Evolutionary conservation across 2,329 filamentous ascomycete genomes (phyloP).

Genomic region (Pyricularia grisea): DNA sequence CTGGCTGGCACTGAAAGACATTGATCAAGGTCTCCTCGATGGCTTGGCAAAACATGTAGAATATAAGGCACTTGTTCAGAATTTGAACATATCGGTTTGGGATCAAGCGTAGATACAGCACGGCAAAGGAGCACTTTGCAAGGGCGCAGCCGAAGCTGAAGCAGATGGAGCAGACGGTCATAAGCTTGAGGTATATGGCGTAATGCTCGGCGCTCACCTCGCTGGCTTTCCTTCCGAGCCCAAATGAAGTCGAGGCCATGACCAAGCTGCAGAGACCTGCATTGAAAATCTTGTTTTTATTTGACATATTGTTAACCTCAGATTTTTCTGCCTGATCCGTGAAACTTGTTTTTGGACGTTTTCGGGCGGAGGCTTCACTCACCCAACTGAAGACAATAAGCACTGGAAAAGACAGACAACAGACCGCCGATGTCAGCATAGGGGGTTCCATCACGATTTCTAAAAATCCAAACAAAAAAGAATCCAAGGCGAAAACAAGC

Average conservation of each 20-base stretch:
- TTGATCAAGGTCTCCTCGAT: slow-evolving; percentile 4
- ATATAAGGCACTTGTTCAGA: slow-evolving; percentile 7
- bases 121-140: slow-evolving; percentile 8
- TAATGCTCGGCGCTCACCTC: neutral
- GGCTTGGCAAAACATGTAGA: slow-evolving; percentile 5
- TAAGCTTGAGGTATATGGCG: neutral
- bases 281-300: neutral
- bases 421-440: neutral
- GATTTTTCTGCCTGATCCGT: neutral
- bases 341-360: neutral
- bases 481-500: neutral
- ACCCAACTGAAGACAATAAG: slow-evolving; percentile 2
- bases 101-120: slow-evolving; percentile 8
- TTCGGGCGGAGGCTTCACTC: neutral
- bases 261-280: neutral
- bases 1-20: slow-evolving; percentile 6
- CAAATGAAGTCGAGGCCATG: neutral
- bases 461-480: too few species aligned
- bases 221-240: neutral
- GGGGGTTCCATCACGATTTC: too few species aligned
- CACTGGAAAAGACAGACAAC: neutral
- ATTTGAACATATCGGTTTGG: neutral
- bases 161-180: neutral
- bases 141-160: slow-evolving; percentile 5
- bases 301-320: too few species aligned